Conservation (phyloP, 139 green algal species). For the Raphidocelis subcapitata region DNA sequence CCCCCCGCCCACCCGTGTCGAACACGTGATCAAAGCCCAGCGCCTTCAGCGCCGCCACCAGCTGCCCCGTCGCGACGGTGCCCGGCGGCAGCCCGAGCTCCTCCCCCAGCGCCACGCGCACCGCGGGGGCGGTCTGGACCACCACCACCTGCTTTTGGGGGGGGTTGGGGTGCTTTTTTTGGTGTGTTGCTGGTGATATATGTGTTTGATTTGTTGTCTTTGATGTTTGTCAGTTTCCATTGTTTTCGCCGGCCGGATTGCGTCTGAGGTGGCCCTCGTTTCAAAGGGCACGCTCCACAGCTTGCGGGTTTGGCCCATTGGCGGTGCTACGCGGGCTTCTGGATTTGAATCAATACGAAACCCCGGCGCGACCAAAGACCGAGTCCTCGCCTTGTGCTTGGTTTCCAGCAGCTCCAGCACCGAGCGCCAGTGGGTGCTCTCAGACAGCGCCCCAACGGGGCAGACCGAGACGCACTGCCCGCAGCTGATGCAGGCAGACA, state of each 20-base stretch:
- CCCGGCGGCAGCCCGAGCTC: conserved; percentile 49
- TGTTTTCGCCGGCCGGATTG: too few relatives aligned
- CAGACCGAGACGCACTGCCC: conserved; percentile 47
- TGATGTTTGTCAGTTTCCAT: too few relatives aligned
- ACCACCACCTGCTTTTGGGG: conserved; percentile 45
- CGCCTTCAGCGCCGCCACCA: conserved; percentile 47
- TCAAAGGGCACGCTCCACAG: too few relatives aligned
- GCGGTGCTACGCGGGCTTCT: too few relatives aligned
- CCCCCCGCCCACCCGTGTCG: conserved; percentile 14
- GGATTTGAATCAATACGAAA: too few relatives aligned
- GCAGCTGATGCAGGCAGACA: conserved; percentile 42
- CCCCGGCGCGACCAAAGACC: too few relatives aligned
- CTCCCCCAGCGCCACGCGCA: conserved; percentile 62
- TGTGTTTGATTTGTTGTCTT: too few relatives aligned
- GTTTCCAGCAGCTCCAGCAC: conserved; percentile 39
- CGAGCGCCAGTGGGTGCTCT: conserved; percentile 43
- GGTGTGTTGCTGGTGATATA: too few relatives aligned
- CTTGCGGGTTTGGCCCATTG: too few relatives aligned
- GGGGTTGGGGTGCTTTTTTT: too few relatives aligned
- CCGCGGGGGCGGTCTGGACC: conserved; percentile 53
- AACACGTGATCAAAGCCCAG: conserved; percentile 77
- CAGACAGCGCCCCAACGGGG: conserved; percentile 45
- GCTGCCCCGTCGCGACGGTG: conserved; percentile 31
- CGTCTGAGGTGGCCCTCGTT: too few relatives aligned
- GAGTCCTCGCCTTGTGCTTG: conserved; percentile 42